Conservation (phyloP, 1,139 yeast genomes). For the Magnusiomyces ingens region DNA sequence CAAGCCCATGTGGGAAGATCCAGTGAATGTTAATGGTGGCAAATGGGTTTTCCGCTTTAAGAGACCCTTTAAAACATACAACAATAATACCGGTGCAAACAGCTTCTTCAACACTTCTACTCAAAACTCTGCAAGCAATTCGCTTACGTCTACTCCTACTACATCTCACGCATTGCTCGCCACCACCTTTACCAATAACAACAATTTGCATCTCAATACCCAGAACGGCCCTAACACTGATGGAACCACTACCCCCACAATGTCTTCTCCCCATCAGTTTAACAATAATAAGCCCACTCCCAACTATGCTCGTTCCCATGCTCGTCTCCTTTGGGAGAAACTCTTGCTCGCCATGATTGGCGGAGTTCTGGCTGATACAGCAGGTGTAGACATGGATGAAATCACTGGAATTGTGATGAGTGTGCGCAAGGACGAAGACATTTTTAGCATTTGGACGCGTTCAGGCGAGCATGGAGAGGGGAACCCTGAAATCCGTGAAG, state of each 20-base stretch:
- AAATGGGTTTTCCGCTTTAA: conserved; percentile 55
- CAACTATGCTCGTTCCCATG: conserved; percentile 24
- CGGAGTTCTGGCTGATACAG: conserved; percentile 24
- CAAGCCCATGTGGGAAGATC: conserved; percentile 70
- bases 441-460: conserved; percentile 33
- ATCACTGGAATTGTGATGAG: conserved; percentile 34
- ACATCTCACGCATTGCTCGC: conserved; percentile 5
- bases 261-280: conserved; percentile 4
- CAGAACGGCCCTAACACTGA: conserved; percentile 8
- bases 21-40: conserved; percentile 56
- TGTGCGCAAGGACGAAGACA: conserved; percentile 34
- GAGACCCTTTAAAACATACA: conserved; percentile 25
- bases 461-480: conserved; percentile 19
- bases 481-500: conserved; percentile 21
- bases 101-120: neutral
- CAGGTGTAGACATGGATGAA: conserved; percentile 25
- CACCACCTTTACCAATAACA: conserved; percentile 2
- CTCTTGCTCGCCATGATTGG: conserved; percentile 32
- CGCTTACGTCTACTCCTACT: conserved; percentile 5
- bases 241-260: conserved; percentile 2
- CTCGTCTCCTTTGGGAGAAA: conserved; percentile 32
- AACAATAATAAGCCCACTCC: conserved; percentile 12
- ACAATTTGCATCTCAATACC: conserved; percentile 4
- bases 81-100: conserved; percentile 6
- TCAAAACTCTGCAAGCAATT: conserved; percentile 1